Evolutionary conservation across 208 protist species (phyloP).

Genomic region (Acanthamoeba lugdunensis): DNA sequence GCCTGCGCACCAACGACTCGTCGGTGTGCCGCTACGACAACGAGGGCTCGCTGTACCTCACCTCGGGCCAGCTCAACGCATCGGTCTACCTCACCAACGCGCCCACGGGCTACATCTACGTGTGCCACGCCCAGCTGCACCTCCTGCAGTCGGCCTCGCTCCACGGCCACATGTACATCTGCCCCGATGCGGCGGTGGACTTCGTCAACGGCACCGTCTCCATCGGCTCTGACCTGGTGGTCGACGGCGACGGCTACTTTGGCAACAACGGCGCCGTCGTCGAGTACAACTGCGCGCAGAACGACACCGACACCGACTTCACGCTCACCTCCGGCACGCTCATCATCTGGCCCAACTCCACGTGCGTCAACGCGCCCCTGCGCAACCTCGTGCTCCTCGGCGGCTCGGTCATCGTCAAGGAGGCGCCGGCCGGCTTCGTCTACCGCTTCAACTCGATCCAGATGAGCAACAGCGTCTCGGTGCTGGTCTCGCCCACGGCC

Average conservation of each 20-base stretch:
- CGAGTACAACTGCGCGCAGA: constrained; percentile 49
- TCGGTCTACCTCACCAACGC: constrained; percentile 52
- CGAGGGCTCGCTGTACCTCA: constrained; percentile 45
- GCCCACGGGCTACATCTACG: constrained; percentile 67
- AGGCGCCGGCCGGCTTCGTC: constrained; percentile 52
- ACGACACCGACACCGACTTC: constrained; percentile 62
- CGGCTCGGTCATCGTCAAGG: constrained; percentile 51
- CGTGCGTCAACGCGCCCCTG: constrained; percentile 29
- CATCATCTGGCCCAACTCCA: constrained; percentile 68
- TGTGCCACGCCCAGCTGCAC: constrained; percentile 56
- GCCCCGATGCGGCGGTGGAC: constrained; percentile 9
- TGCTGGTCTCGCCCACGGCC: neutral
- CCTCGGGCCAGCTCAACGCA: constrained; percentile 44
- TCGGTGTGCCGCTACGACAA: constrained; percentile 48
- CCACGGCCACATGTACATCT: constrained; percentile 44
- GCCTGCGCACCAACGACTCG: constrained; percentile 45
- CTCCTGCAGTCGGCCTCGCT: constrained; percentile 28
- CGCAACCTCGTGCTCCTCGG: constrained; percentile 63
- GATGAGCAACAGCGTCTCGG: constrained; percentile 57
- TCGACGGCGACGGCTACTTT: constrained; percentile 20
- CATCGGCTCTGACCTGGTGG: constrained; percentile 24
- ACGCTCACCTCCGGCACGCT: constrained; percentile 52
- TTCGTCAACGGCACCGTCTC: constrained; percentile 31
- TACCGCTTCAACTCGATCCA: constrained; percentile 69
- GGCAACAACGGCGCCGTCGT: constrained; percentile 18